Percentiles rank a stretch among this genome's conserved stretches.
These are phyloP conservation scores for Somion occarium DNA, from an alignment of 1,284 basidiomycete genomes.

Conservation along the genomic window DNA sequence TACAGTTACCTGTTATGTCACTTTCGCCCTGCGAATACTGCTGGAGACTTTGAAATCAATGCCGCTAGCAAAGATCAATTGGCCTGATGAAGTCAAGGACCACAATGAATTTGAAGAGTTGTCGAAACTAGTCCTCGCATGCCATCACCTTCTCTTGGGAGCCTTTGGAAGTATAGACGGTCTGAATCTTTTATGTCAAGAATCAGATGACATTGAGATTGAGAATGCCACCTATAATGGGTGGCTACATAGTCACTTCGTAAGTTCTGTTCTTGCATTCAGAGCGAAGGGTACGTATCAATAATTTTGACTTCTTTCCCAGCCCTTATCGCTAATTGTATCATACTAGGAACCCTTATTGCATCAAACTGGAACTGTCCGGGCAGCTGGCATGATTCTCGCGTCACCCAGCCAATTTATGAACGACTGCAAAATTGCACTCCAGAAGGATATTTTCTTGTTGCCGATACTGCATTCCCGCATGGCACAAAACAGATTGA, in stretches of 20 bases:
- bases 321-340: too few relatives aligned
- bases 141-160: constrained; percentile 15
- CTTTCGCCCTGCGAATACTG: constrained; percentile 30
- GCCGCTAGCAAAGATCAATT: constrained; percentile 30
- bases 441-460: constrained; percentile 36
- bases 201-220: constrained; percentile 31
- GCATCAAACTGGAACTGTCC: constrained; percentile 33
- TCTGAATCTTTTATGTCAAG: constrained; percentile 21
- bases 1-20: constrained; percentile 30
- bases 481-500: constrained; percentile 24
- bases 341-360: constrained; percentile 27
- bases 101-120: constrained; percentile 6
- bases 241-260: constrained; percentile 38
- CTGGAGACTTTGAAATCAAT: constrained; percentile 28
- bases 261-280: constrained; percentile 28
- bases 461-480: constrained; percentile 42
- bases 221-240: constrained; percentile 48
- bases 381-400: constrained; percentile 46
- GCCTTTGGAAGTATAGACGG: constrained; percentile 35
- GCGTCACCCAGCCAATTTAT: constrained; percentile 35
- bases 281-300: constrained; percentile 26
- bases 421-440: constrained; percentile 27
- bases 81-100: constrained; percentile 27
- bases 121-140: not conserved
- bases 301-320: too few relatives aligned